A percentile compares a stretch with the other conserved stretches of the same genome.
Conservation (phyloP, 2,329 filamentous ascomycete genomes). For the Tolypocladium nubicola region DNA sequence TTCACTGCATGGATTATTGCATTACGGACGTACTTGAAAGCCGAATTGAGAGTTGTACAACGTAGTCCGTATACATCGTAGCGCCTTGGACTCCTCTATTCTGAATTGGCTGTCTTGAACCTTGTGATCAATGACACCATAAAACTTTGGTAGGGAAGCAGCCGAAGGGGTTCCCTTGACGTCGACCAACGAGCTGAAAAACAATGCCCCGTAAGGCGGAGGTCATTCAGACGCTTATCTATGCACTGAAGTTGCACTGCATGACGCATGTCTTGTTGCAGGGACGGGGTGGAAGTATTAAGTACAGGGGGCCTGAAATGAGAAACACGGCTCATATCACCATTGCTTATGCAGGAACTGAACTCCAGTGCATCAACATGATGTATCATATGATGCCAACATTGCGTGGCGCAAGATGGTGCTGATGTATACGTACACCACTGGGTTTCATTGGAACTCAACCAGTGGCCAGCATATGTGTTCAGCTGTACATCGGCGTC, state of each 20-base stretch:
- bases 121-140: background rate
- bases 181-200: background rate
- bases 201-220: background rate
- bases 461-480: background rate
- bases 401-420: background rate
- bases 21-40: too few relatives aligned
- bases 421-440: background rate
- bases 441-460: background rate
- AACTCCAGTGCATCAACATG: background rate
- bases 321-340: background rate
- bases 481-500: too few relatives aligned
- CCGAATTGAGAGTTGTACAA: background rate
- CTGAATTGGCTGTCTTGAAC: background rate
- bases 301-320: too few relatives aligned
- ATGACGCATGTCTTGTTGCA: background rate
- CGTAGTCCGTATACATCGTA: too few relatives aligned
- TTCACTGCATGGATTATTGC: background rate
- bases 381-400: background rate
- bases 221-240: background rate
- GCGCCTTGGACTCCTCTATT: background rate
- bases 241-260: background rate
- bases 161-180: background rate
- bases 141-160: background rate
- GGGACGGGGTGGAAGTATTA: too few relatives aligned
- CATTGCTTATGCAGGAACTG: background rate